These are phyloP conservation scores for Amauroascus niger DNA, from an alignment of 2,329 filamentous ascomycete species.

Conservation along the genomic window DNA sequence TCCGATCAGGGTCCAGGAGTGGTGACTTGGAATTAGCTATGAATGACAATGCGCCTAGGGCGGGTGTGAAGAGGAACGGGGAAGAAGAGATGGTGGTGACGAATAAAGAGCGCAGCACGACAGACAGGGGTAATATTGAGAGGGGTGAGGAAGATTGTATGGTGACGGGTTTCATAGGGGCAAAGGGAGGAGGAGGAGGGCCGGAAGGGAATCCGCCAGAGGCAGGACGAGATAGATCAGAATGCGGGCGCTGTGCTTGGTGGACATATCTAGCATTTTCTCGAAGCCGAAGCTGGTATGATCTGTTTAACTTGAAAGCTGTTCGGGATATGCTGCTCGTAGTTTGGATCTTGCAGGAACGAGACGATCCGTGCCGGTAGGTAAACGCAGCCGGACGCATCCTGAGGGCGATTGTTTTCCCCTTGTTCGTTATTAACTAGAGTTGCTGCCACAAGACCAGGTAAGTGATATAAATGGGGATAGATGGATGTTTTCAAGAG, in stretches of 20 bases:
- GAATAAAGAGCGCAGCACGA: slow-evolving; percentile 16
- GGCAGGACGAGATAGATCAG: background rate
- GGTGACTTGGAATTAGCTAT: slow-evolving; percentile 60
- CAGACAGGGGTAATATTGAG: slow-evolving; percentile 17
- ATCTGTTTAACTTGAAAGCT: too few species aligned
- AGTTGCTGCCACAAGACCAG: background rate
- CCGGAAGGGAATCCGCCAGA: slow-evolving; percentile 7
- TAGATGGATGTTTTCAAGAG: background rate
- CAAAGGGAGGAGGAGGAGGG: slow-evolving; percentile 8
- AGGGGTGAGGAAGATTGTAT: slow-evolving; percentile 11
- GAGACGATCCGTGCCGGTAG: slow-evolving; percentile 1
- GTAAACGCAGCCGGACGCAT: slow-evolving; percentile 1
- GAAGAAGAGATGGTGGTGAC: slow-evolving; percentile 18
- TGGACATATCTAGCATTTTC: slow-evolving; percentile 8
- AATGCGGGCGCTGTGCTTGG: slow-evolving; percentile 5
- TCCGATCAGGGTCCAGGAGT: slow-evolving; percentile 63
- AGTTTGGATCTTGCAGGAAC: slow-evolving; percentile 2
- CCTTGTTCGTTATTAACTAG: background rate
- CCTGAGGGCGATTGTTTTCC: background rate
- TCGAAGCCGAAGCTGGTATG: background rate
- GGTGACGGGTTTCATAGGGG: slow-evolving; percentile 1
- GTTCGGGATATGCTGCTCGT: background rate
- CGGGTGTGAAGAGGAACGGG: slow-evolving; percentile 51
- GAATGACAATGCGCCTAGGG: slow-evolving; percentile 55
- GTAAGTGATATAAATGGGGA: background rate